Evolutionary conservation across 306 rosid species (phyloP).

Genomic region (Glycyrrhiza uralensis): DNA sequence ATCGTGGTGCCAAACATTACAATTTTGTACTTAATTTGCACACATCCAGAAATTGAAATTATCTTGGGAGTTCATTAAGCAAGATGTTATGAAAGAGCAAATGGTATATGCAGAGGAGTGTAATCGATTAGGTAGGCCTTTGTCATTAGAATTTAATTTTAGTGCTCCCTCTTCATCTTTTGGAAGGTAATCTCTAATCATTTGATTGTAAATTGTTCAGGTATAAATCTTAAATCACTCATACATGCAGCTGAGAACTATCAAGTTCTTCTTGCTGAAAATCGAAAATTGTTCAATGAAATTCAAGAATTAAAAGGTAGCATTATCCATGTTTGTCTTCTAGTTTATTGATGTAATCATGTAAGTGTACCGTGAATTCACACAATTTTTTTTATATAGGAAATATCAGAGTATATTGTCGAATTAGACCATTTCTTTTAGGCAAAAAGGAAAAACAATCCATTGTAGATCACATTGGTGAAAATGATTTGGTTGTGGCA

Average conservation of each 20-base stretch:
- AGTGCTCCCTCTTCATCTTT: not conserved
- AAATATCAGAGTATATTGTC: slow-evolving; percentile 67
- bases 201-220: slow-evolving; percentile 29
- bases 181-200: not conserved
- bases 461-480: slow-evolving; percentile 37
- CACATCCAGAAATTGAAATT: slow-evolving; percentile 38
- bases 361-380: slow-evolving; percentile 3
- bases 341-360: not conserved
- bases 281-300: slow-evolving; percentile 37
- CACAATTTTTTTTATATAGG: slow-evolving; percentile 30
- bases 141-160: slow-evolving; percentile 3
- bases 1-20: slow-evolving; percentile 25
- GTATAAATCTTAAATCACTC: slow-evolving; percentile 37
- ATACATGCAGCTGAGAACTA: slow-evolving; percentile 35
- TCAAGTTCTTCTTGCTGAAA: slow-evolving; percentile 38
- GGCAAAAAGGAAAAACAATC: slow-evolving; percentile 35
- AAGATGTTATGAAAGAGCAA: slow-evolving; percentile 25
- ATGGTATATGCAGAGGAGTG: slow-evolving; percentile 34
- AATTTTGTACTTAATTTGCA: slow-evolving; percentile 27
- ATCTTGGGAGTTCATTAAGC: slow-evolving; percentile 42
- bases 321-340: not conserved
- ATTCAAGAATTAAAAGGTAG: slow-evolving; percentile 50
- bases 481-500: slow-evolving; percentile 35
- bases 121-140: slow-evolving; percentile 30
- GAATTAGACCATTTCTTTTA: slow-evolving; percentile 44